Evolutionary conservation across 2,329 filamentous ascomycete genomes (phyloP), one percentile per base, ranked within the genome.

Genomic region (Huntiella savannae): DNA sequence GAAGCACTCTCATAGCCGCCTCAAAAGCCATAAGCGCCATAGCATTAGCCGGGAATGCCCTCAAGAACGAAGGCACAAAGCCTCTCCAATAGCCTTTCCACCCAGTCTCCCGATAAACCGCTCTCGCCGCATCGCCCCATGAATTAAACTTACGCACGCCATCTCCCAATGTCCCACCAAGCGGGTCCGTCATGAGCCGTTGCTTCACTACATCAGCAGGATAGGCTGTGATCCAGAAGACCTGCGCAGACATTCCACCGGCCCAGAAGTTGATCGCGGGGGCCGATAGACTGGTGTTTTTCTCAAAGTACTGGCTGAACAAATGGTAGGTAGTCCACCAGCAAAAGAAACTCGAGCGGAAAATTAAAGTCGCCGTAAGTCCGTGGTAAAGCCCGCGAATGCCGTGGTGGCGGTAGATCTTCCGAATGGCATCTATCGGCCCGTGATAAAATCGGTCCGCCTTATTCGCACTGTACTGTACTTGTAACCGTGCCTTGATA

Each of bases 321-420:
- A 94, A 55, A 56, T 95, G 88, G 65, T 98, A 98, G 50, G 77
- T 82, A n/a, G 79, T 78, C 91, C 91, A 98, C 87, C 87, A 96
- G 66, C 80, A 91, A 70, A 94, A 95, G 69, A 98, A 98, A 65
- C 88, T 93, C 11, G 77, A 76, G 13, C 91, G 75, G 66, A 96
- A 96, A 41, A 96, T 62, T 42, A 96, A 66, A 0, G 91, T 96
- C 1, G 91, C 83, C 34, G 63, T 67, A 10, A 98, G 70, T 0
- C 91, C 91, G 58, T 85, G 86, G 61, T 88, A 98, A 5, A 98
- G 61, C 33, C 88, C 91, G 16, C 62, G 58, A 2, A 95, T 55
- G 40, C 91, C 88, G 59, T 96, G 85, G 43, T 65, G 59, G n/a
- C 59, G 55, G 58, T 73, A 73, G 40, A 84, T 76, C 62, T 85